Evolutionary conservation across 192 early-diverging fungal species (phyloP).

Genomic region (Physocladia obscura): DNA sequence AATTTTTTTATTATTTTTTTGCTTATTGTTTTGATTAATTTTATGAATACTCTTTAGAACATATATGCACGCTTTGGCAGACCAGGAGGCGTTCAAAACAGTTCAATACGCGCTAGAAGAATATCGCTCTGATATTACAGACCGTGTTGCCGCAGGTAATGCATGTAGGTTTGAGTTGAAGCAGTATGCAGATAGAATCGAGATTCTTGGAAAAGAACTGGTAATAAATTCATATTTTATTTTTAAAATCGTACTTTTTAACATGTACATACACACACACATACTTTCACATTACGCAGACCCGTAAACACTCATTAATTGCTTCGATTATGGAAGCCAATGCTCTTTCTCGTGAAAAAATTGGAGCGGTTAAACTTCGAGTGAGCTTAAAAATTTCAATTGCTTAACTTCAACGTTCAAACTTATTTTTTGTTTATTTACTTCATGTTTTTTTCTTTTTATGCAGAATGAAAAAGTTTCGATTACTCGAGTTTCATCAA

Average conservation of each 20-base stretch:
- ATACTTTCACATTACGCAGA: not conserved
- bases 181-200: not conserved
- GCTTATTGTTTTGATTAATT: not conserved
- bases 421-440: no score
- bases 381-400: no score
- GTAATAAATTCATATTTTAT: conserved; percentile 1
- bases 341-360: conserved; percentile 11
- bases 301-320: conserved; percentile 18
- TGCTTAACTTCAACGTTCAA: no score
- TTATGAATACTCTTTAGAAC: no score
- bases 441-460: no score
- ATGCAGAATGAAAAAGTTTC: not conserved
- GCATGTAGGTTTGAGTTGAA: not conserved
- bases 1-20: not conserved
- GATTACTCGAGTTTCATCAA: not conserved
- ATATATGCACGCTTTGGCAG: not conserved
- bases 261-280: not conserved
- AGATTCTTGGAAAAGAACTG: not conserved
- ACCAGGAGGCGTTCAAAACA: not conserved
- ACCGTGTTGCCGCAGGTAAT: not conserved
- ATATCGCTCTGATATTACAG: not conserved
- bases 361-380: not conserved
- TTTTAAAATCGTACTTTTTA: not conserved
- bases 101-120: not conserved
- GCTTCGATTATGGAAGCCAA: conserved; percentile 28